phyloP scores from a whole-genome alignment of 2,329 filamentous ascomycete genomes.

The Scedosporium apiospermum region DNA sequence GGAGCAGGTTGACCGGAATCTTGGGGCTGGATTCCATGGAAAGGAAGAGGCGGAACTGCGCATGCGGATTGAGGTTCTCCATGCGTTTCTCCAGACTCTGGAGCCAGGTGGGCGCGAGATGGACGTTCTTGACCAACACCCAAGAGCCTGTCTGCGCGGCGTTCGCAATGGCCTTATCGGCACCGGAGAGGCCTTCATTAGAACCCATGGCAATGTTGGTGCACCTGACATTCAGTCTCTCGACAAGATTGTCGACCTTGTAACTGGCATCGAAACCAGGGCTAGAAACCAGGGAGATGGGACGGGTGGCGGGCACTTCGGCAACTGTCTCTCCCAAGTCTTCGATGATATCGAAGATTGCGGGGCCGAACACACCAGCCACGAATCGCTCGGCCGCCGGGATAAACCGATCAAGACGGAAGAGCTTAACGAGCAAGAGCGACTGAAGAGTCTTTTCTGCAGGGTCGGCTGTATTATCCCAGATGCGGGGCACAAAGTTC shows the following conservation, averaged over 20 bases:
- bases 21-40: constrained; percentile 97
- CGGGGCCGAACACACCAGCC: constrained; percentile 70
- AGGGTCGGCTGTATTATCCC: constrained; percentile 51
- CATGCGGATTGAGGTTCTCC: constrained; percentile 87
- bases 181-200: constrained; percentile 82
- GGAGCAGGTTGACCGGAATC: constrained; percentile 91
- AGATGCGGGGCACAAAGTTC: constrained; percentile 67
- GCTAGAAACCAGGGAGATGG: constrained; percentile 86
- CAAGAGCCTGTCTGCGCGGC: constrained; percentile 87
- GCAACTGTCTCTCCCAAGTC: constrained; percentile 79
- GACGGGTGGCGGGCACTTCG: constrained; percentile 73
- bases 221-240: constrained; percentile 71
- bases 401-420: constrained; percentile 91
- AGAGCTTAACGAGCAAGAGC: constrained; percentile 86
- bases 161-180: constrained; percentile 90
- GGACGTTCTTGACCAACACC: constrained; percentile 98
- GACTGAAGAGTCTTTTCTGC: constrained; percentile 72
- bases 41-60: constrained; percentile 88
- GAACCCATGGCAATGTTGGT: constrained; percentile 99
- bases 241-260: constrained; percentile 93
- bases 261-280: constrained; percentile 97
- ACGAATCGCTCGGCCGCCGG: constrained; percentile 90
- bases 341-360: constrained; percentile 73
- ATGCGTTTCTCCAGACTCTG: constrained; percentile 96
- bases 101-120: constrained; percentile 90